Evolutionary conservation across 805 yeast genomes (phyloP).

Genomic region (Vanderwaltozyma yarrowii): DNA sequence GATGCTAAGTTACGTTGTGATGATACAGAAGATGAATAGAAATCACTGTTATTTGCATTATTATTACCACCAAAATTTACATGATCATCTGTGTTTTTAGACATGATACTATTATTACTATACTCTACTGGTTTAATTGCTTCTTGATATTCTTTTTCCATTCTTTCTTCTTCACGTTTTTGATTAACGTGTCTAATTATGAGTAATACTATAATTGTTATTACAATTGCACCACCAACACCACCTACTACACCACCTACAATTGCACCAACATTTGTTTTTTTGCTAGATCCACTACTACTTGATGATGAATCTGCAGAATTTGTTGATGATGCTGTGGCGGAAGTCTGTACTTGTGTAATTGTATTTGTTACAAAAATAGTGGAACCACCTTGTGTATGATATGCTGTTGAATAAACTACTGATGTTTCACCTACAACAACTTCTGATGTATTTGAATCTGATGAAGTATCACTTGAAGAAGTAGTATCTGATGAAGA

Average conservation of each 20-base stretch:
- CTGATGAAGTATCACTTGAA: conserved; percentile 1
- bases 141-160: conserved; percentile 48
- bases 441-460: background rate
- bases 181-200: conserved; percentile 30
- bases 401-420: conserved; percentile 15
- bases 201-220: conserved; percentile 33
- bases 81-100: conserved; percentile 1
- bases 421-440: conserved; percentile 9
- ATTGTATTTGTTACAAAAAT: conserved; percentile 21
- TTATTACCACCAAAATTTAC: background rate
- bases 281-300: conserved; percentile 3
- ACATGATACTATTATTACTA: conserved; percentile 7
- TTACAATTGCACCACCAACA: conserved; percentile 35
- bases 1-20: conserved; percentile 12
- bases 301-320: conserved; percentile 4
- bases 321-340: conserved; percentile 7
- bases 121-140: conserved; percentile 40
- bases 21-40: conserved; percentile 10
- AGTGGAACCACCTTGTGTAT: conserved; percentile 25
- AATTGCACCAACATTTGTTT: conserved; percentile 40
- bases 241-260: conserved; percentile 58
- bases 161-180: conserved; percentile 36
- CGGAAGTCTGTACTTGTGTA: conserved; percentile 12
- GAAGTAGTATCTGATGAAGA: conserved; percentile 7
- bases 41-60: conserved; percentile 22